Evolutionary conservation across 2,329 filamentous ascomycete genomes (phyloP), one percentile per base, ranked within the genome.

Genomic region (Hymenoscyphus scutula): DNA sequence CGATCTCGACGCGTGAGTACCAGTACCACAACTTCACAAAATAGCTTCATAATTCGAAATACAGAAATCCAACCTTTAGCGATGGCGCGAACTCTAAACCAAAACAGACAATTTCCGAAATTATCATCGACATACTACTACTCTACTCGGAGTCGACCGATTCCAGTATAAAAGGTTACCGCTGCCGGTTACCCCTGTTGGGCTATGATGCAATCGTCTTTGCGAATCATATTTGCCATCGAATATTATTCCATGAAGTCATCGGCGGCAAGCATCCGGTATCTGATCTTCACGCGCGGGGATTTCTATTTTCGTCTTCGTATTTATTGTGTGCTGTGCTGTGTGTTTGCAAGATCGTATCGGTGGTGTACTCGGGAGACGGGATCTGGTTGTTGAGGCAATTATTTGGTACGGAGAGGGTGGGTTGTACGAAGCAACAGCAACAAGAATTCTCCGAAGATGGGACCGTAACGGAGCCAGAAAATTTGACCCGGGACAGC

Each of bases 231-330:
- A 51, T 51, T 51, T 51, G 45, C 45, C 19, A 51, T 51, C 19
- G n/a, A 8, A 51, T 51, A 51, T 25, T 51, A 27, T 45, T 41
- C 11, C 34, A 57, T 57, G 55, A 45, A 57, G 55, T 57, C 55
- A 57, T 57, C n/a, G 17, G 55, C 23, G 11, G 32, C n/a, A 27
- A 38, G 37, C 7, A 8, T 4, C 34, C n/a, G n/a, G 32, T 10
- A 11, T 57, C n/a, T 10, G 34, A 38, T 27, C 23, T 29, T 25
- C 23, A 38, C 45, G 32, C 55, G 32, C 34, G 19, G 8, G 25
- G 15, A 23, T 13, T 25, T 51, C n/a, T 51, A 51, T 25, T 51
- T 51, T 23, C 10, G 10, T 23, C 25, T 51, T 51, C 7, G n/a
- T 19, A 3, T 11, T 23, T 29, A 29, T 29, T 29, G 27, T 29